phyloP scores from a whole-genome alignment of 2,329 filamentous ascomycete species.

The Myriosclerotinia scirpicola region DNA sequence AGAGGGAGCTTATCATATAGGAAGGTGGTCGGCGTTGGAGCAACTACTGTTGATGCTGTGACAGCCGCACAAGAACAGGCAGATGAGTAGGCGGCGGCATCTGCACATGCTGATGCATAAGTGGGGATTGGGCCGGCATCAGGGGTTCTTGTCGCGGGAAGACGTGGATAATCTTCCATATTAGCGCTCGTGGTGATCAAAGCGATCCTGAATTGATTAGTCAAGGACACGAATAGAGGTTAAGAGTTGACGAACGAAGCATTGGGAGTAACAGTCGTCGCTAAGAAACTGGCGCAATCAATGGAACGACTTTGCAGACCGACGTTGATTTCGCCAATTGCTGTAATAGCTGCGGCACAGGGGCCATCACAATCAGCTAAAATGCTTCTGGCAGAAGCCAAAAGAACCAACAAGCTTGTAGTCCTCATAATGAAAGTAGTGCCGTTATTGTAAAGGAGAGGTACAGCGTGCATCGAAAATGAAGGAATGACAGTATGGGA shows the following conservation, averaged over 20 bases:
- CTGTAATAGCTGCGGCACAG: constrained; percentile 21
- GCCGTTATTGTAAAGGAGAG: not conserved
- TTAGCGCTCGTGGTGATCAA: constrained; percentile 16
- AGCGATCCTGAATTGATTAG: constrained; percentile 1
- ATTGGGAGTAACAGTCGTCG: constrained; percentile 15
- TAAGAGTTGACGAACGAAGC: constrained; percentile 16
- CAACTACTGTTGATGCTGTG: not conserved
- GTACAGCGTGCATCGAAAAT: not conserved
- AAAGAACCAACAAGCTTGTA: constrained; percentile 14
- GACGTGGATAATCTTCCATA: constrained; percentile 7
- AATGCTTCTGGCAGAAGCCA: constrained; percentile 9
- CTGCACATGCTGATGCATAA: constrained; percentile 20
- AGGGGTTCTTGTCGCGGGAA: not conserved
- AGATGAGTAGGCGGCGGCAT: constrained; percentile 9
- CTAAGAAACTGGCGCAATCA: constrained; percentile 14
- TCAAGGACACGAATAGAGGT: not conserved
- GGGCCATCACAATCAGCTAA: constrained; percentile 5
- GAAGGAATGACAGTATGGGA: constrained; percentile 10
- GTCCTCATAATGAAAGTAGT: constrained; percentile 20
- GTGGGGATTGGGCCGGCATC: constrained; percentile 1
- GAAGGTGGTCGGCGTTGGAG: constrained; percentile 15
- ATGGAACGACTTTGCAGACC: constrained; percentile 19
- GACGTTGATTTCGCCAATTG: constrained; percentile 16
- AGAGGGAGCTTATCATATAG: constrained; percentile 12
- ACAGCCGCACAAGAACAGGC: constrained; percentile 19